phyloP scores from a whole-genome alignment of 306 rosid species.

The Ceratonia siliqua region DNA sequence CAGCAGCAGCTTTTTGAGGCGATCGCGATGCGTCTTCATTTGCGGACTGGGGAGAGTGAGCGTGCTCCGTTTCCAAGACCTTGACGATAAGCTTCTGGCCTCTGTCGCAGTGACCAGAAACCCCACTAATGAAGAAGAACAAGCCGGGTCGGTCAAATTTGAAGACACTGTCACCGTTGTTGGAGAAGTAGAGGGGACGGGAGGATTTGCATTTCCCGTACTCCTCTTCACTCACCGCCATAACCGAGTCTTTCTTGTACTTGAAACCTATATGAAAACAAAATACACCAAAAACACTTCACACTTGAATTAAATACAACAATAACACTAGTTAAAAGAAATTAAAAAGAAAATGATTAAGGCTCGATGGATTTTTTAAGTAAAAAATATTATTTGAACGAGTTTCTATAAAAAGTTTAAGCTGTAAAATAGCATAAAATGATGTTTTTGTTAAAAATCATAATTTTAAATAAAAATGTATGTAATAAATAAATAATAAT shows the following conservation, averaged over 20 bases:
- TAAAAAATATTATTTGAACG: too few relatives aligned
- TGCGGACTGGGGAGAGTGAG: slow-evolving; percentile 42
- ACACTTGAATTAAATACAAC: too few relatives aligned
- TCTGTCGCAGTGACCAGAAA: slow-evolving; percentile 68
- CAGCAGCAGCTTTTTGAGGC: slow-evolving; percentile 25
- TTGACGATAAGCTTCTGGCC: slow-evolving; percentile 77
- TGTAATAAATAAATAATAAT: too few relatives aligned
- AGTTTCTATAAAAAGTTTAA: too few relatives aligned
- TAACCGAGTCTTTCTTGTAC: slow-evolving; percentile 69
- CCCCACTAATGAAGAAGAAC: slow-evolving; percentile 88
- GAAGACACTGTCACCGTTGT: slow-evolving; percentile 54
- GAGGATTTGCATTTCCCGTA: slow-evolving; percentile 58
- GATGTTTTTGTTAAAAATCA: too few relatives aligned
- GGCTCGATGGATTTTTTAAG: too few relatives aligned
- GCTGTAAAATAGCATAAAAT: too few relatives aligned
- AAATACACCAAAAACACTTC: not conserved
- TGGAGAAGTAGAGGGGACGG: slow-evolving; percentile 67
- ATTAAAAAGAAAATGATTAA: too few relatives aligned
- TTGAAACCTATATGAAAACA: slow-evolving; percentile 49
- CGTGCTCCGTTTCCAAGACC: slow-evolving; percentile 52
- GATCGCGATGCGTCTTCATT: slow-evolving; percentile 17
- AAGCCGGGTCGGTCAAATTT: slow-evolving; percentile 56
- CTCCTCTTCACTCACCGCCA: slow-evolving; percentile 76
- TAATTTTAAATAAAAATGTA: too few relatives aligned
- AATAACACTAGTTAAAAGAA: too few relatives aligned